A percentile compares a stretch with the other conserved stretches of the same genome.
These are phyloP conservation scores for Tilletia indica DNA, from an alignment of 1,284 basidiomycete genomes.

Conservation along the genomic window DNA sequence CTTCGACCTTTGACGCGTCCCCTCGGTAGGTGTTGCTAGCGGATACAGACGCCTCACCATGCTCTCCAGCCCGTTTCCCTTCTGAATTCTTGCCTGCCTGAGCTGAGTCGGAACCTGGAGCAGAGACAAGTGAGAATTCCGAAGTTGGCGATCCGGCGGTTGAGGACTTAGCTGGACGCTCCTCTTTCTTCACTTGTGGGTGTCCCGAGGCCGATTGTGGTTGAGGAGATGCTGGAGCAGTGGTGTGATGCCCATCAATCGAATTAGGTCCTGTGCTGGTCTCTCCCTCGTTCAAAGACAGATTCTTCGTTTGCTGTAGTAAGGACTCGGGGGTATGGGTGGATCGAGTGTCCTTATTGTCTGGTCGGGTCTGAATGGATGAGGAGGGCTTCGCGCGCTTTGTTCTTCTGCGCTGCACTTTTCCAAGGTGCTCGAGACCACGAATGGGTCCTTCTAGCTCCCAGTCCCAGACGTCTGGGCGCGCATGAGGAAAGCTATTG, in stretches of 20 bases:
- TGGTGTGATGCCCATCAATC: neutral
- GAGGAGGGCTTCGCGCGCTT: neutral
- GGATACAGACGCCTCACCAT: neutral
- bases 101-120: neutral
- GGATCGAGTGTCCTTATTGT: no score
- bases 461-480: conserved; percentile 43
- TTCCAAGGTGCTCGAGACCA: conserved; percentile 23
- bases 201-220: neutral
- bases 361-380: neutral
- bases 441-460: conserved; percentile 60
- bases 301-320: conserved; percentile 15
- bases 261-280: conserved; percentile 9
- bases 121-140: neutral
- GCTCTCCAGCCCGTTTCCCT: neutral
- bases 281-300: neutral
- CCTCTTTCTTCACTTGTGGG: neutral
- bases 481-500: conserved; percentile 14
- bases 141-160: neutral
- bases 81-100: neutral
- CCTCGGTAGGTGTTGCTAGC: no score
- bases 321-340: neutral
- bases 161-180: neutral
- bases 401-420: neutral
- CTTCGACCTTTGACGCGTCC: neutral
- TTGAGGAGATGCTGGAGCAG: conserved; percentile 3